Conservation (phyloP, 2,329 filamentous ascomycete species). For the Chalaropsis ovoidea region DNA sequence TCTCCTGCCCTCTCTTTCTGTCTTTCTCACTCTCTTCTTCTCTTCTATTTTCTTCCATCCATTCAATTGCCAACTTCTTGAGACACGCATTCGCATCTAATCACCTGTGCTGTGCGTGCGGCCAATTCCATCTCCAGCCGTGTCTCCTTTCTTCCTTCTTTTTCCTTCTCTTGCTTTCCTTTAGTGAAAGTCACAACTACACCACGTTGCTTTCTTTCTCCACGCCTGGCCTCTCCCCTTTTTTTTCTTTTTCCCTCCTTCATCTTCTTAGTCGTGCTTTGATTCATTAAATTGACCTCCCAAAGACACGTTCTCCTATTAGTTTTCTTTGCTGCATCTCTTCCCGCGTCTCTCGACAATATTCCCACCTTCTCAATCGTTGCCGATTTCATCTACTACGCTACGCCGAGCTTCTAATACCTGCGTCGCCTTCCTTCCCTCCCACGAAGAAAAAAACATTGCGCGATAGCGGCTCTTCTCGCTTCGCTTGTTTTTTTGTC, state of each 20-base stretch:
- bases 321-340: not conserved
- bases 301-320: conserved; percentile 16
- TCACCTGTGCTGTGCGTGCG: conserved; percentile 2
- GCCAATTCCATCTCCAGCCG: conserved; percentile 4
- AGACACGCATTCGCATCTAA: not conserved
- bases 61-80: conserved; percentile 5
- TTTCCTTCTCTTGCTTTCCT: not conserved
- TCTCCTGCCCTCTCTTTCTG: conserved; percentile 5
- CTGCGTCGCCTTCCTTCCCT: no score
- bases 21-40: conserved; percentile 5
- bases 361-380: not conserved
- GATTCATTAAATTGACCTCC: conserved; percentile 21
- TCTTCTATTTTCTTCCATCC: not conserved
- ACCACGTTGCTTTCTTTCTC: not conserved
- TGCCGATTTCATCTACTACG: conserved; percentile 8
- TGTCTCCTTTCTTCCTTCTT: not conserved
- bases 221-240: conserved; percentile 13
- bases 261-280: conserved; percentile 22
- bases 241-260: conserved; percentile 18
- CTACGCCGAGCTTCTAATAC: not conserved
- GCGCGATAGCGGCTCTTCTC: conserved; percentile 15
- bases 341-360: conserved; percentile 14
- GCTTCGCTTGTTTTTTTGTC: not conserved
- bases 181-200: not conserved
- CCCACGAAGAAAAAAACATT: not conserved